Percentiles rank a stretch among this genome's conserved stretches.
Evolutionary conservation across 2,329 filamentous ascomycete genomes (phyloP).

Genomic region (Phyllachora maydis): DNA sequence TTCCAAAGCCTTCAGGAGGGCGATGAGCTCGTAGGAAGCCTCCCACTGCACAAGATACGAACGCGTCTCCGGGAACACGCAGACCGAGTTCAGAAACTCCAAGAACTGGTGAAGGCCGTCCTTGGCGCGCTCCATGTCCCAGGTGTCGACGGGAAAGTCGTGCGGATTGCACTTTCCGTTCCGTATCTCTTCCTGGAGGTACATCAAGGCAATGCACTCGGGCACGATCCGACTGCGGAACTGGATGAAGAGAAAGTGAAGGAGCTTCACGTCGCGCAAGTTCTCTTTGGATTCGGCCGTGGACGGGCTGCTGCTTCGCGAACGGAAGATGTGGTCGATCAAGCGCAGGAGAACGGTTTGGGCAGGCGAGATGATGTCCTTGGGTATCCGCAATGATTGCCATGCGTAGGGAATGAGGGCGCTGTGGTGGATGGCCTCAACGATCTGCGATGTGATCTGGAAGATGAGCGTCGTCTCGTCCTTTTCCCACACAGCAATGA

Average conservation of each 20-base stretch:
- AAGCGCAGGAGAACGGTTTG: slow-evolving; percentile 86
- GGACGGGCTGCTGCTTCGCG: slow-evolving; percentile 18
- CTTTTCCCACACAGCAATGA: slow-evolving; percentile 93
- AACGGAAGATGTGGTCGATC: slow-evolving; percentile 71
- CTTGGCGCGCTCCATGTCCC: slow-evolving; percentile 95
- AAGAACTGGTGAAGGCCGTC: slow-evolving; percentile 89
- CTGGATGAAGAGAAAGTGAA: slow-evolving; percentile 83
- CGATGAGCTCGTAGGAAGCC: slow-evolving; percentile 71
- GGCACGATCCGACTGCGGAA: slow-evolving; percentile 86
- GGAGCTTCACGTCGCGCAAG: slow-evolving; percentile 35
- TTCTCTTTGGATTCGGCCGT: slow-evolving; percentile 28
- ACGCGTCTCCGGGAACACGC: slow-evolving; percentile 68
- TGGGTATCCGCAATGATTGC: slow-evolving; percentile 75
- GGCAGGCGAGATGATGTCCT: slow-evolving; percentile 89
- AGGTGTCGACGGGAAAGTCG: slow-evolving; percentile 84
- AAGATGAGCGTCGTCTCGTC: slow-evolving; percentile 87
- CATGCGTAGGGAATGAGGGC: slow-evolving; percentile 83
- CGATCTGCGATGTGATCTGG: slow-evolving; percentile 89
- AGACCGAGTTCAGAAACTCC: slow-evolving; percentile 79
- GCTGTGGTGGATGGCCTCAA: slow-evolving; percentile 79
- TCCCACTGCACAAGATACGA: slow-evolving; percentile 81
- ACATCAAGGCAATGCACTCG: slow-evolving; percentile 85
- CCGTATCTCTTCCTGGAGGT: slow-evolving; percentile 77
- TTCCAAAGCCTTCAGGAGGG: slow-evolving; percentile 71
- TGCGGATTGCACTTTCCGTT: slow-evolving; percentile 57